A percentile compares a stretch with the other conserved stretches of the same genome.
Evolutionary conservation across 257 asterid genomes (phyloP).

Genomic region (Thymus mandschuricus): DNA sequence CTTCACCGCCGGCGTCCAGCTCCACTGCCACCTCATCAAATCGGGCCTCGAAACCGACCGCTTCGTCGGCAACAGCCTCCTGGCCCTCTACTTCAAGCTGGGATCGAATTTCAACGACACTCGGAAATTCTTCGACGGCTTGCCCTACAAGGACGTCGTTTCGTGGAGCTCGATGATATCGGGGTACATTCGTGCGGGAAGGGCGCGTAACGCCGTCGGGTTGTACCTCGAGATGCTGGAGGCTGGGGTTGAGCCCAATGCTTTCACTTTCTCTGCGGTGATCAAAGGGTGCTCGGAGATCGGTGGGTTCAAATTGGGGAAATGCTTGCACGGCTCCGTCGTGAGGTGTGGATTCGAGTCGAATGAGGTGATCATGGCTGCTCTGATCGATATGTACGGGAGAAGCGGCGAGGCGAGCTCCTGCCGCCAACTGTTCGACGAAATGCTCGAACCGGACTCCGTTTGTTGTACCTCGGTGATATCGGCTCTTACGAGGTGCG

Average conservation of each 20-base stretch:
- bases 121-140: slow-evolving; percentile 29
- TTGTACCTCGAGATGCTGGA: slow-evolving; percentile 24
- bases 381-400: slow-evolving; percentile 89
- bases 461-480: slow-evolving; percentile 81
- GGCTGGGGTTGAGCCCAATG: slow-evolving; percentile 26
- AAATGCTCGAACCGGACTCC: slow-evolving; percentile 75
- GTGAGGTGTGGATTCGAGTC: slow-evolving; percentile 29
- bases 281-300: slow-evolving; percentile 26
- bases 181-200: slow-evolving; percentile 63
- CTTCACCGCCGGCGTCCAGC: slow-evolving; percentile 65
- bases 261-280: slow-evolving; percentile 29
- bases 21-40: slow-evolving; percentile 69
- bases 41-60: slow-evolving; percentile 71
- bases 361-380: slow-evolving; percentile 40
- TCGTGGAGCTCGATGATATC: slow-evolving; percentile 91
- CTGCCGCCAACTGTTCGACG: slow-evolving; percentile 64
- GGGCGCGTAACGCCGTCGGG: slow-evolving; percentile 14
- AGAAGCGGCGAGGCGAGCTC: slow-evolving; percentile 38
- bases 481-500: slow-evolving; percentile 76
- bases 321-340: slow-evolving; percentile 25
- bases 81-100: slow-evolving; percentile 52
- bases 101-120: slow-evolving; percentile 20
- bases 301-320: slow-evolving; percentile 20
- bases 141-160: slow-evolving; percentile 70
- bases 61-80: slow-evolving; percentile 73